Percentiles rank a stretch among this genome's conserved stretches.
phyloP scores from a whole-genome alignment of 108 stramenopile species.

The Cyclostephanos tholiformis region DNA sequence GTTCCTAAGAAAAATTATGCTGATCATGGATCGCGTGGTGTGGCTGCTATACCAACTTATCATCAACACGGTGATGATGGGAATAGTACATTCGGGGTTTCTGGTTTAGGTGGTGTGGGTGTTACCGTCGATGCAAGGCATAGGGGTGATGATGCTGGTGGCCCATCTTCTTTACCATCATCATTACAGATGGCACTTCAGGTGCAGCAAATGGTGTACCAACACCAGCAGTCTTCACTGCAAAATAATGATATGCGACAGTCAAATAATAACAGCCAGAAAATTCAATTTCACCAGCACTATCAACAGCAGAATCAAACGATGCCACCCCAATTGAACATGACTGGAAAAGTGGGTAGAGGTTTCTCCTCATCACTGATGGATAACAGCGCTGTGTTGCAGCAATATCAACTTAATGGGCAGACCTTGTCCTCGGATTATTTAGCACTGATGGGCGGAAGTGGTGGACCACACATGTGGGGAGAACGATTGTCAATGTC shows the following conservation, averaged over 20 bases:
- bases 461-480: background rate
- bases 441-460: too few relatives aligned
- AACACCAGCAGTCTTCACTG: slow-evolving; percentile 23
- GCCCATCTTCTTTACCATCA: background rate
- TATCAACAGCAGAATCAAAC: slow-evolving; percentile 33
- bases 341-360: background rate
- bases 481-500: background rate
- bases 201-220: slow-evolving; percentile 38
- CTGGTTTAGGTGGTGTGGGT: background rate
- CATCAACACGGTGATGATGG: slow-evolving; percentile 3
- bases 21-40: slow-evolving; percentile 62
- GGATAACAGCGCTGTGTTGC: slow-evolving; percentile 2
- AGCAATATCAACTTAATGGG: background rate
- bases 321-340: slow-evolving; percentile 32
- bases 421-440: slow-evolving; percentile 6
- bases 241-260: slow-evolving; percentile 3
- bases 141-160: background rate
- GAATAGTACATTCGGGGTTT: background rate
- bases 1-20: slow-evolving; percentile 58
- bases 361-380: background rate
- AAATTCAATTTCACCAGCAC: slow-evolving; percentile 24
- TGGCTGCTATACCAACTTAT: slow-evolving; percentile 17
- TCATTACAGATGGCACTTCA: slow-evolving; percentile 34
- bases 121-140: background rate
- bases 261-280: slow-evolving; percentile 5